Evolutionary conservation across 495 filamentous ascomycete genomes (phyloP).

Genomic region (Penicillium roqueforti): DNA sequence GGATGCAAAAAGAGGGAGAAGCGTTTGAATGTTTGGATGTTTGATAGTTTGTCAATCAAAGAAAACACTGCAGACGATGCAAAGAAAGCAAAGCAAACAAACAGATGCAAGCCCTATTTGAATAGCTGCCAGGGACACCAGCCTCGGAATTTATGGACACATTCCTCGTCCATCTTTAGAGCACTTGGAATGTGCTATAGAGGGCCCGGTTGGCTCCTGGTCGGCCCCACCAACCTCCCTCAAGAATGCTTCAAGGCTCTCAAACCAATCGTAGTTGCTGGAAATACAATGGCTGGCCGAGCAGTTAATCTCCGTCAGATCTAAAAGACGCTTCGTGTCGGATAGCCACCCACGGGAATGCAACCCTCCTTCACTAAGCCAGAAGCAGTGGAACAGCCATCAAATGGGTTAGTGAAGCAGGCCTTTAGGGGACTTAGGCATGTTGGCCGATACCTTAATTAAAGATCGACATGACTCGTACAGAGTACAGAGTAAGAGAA

Average conservation of each 20-base stretch:
- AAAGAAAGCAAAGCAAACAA: slow-evolving; percentile 51
- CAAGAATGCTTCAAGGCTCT: slow-evolving; percentile 28
- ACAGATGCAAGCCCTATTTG: slow-evolving; percentile 45
- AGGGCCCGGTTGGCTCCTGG: slow-evolving; percentile 22
- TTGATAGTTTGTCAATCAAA: slow-evolving; percentile 41
- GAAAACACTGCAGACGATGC: slow-evolving; percentile 48
- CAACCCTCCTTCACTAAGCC: slow-evolving; percentile 35
- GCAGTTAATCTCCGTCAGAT: slow-evolving; percentile 19
- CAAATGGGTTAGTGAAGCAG: slow-evolving; percentile 29
- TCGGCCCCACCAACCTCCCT: slow-evolving; percentile 20
- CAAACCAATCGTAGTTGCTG: slow-evolving; percentile 27
- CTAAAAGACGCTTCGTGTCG: slow-evolving; percentile 15
- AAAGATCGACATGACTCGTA: slow-evolving; percentile 1
- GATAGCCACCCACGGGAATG: slow-evolving; percentile 41
- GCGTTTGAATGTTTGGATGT: slow-evolving; percentile 17
- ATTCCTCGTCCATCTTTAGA: slow-evolving; percentile 42
- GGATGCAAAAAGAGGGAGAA: slow-evolving; percentile 10
- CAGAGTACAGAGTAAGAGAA: not conserved
- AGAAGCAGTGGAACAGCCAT: slow-evolving; percentile 26
- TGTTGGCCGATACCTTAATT: slow-evolving; percentile 18
- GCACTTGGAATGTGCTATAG: slow-evolving; percentile 36
- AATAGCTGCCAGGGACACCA: slow-evolving; percentile 33
- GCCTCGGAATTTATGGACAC: slow-evolving; percentile 39
- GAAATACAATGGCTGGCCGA: slow-evolving; percentile 23
- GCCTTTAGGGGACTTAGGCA: slow-evolving; percentile 17